Evolutionary conservation across 768 basidiomycete genomes (phyloP), one percentile per base, ranked within the genome.

Genomic region (Phallus indusiatus): DNA sequence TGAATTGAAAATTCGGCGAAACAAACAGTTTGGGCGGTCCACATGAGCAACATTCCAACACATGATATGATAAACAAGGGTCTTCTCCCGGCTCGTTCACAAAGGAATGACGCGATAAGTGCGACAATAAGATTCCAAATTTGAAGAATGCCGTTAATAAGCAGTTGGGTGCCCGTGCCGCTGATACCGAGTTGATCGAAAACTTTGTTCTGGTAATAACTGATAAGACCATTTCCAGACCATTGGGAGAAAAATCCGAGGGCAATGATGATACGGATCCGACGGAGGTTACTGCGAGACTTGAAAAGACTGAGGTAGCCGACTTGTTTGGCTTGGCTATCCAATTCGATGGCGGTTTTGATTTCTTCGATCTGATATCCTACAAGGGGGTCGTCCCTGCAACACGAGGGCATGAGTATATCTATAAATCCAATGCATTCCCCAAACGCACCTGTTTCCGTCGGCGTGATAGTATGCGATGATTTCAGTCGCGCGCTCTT

Each of bases 191-290:
- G 65, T 67, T 68, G 9, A 60, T 65, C 49, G 55, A 59, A 35
- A 65, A 63, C 60, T 54, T 59, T 17, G 67, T 71, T 64, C 10
- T 62, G 42, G 53, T 61, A 58, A 18, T 58, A 58, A 18, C 48
- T 50, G 24, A 80, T 74, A 20, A 82, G 71, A 64, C 79, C 79
- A 54, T 81, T 78, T 7, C 79, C 78, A 54, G 75, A 76, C 80
- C 80, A 63, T 47, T 55, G 49, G 2, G 87, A 89, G 79, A 90
- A 89, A 78, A 86, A 86, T 53, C 86, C 87, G 56, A 90, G 74
- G 52, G 85, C 85, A 62, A 87, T 68, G 69, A 91, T 86, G 70
- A 90, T 86, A 56, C 79, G 73, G 78, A 91, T 79, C 60, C 90
- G 87, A 70, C 76, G 84, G 63, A 81, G 75, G 78, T 92, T 92